Evolutionary conservation across 352 stramenopile species (phyloP).

Genomic region (Paralagenidium karlingii): DNA sequence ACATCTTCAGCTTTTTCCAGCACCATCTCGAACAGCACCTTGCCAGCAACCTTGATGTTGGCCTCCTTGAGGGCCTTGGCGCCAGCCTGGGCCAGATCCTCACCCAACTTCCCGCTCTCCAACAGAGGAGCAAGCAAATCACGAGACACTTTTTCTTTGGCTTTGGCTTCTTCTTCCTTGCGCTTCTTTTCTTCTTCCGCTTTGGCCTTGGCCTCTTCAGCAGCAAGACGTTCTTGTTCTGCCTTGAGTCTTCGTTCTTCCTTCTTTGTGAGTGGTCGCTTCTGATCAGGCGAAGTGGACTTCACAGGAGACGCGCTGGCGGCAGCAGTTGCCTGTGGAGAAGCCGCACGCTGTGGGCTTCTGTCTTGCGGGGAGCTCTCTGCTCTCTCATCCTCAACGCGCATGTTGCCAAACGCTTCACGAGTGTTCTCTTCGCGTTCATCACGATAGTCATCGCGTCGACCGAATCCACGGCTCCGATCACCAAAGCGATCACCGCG

Average conservation of each 20-base stretch:
- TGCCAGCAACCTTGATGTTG: constrained; percentile 17
- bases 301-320: constrained; percentile 7
- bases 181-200: constrained; percentile 46
- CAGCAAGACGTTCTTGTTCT: constrained; percentile 49
- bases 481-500: constrained; percentile 10
- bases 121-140: constrained; percentile 55
- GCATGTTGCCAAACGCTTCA: constrained; percentile 23
- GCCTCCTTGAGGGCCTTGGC: constrained; percentile 44
- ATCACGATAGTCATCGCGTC: constrained; percentile 15
- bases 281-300: constrained; percentile 26
- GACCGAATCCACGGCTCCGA: constrained; percentile 13
- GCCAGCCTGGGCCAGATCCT: constrained; percentile 25
- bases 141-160: constrained; percentile 28
- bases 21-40: constrained; percentile 45
- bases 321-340: background rate
- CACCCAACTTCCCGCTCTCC: constrained; percentile 43
- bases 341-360: background rate
- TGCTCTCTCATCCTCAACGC: constrained; percentile 15
- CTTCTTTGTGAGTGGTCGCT: constrained; percentile 34
- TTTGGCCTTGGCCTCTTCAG: constrained; percentile 47
- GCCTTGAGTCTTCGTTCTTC: constrained; percentile 77
- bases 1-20: constrained; percentile 35
- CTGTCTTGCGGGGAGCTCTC: background rate
- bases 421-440: constrained; percentile 15
- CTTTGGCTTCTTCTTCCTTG: constrained; percentile 21